phyloP scores from a whole-genome alignment of 768 basidiomycete species.

The Imleria badia region DNA sequence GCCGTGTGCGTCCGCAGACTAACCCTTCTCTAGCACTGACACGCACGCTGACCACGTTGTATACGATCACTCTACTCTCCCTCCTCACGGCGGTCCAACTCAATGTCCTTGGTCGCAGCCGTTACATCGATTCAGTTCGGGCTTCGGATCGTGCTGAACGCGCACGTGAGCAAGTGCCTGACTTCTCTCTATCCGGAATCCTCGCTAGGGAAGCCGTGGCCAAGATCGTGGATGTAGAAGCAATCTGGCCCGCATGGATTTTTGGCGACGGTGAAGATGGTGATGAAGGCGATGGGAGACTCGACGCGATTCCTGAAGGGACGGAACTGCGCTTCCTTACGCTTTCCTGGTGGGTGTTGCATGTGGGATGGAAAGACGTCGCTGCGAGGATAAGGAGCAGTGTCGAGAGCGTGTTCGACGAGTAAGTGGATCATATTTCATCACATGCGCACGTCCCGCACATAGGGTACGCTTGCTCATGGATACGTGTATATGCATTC shows the following conservation, averaged over 20 bases:
- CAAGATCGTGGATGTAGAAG: slow-evolving; percentile 26
- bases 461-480: background rate
- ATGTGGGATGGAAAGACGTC: slow-evolving; percentile 90
- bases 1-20: background rate
- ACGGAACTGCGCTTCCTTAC: slow-evolving; percentile 80
- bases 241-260: slow-evolving; percentile 23
- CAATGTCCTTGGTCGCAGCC: slow-evolving; percentile 75
- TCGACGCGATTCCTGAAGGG: slow-evolving; percentile 53
- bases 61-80: slow-evolving; percentile 81
- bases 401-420: slow-evolving; percentile 82
- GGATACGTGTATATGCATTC: background rate
- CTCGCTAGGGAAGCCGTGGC: slow-evolving; percentile 26
- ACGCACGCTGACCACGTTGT: slow-evolving; percentile 80
- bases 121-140: slow-evolving; percentile 72
- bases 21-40: slow-evolving; percentile 64
- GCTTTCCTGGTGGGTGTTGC: slow-evolving; percentile 89
- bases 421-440: slow-evolving; percentile 47
- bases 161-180: slow-evolving; percentile 41
- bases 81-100: slow-evolving; percentile 89
- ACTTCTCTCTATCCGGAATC: slow-evolving; percentile 24
- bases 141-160: slow-evolving; percentile 61
- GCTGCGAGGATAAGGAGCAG: slow-evolving; percentile 68
- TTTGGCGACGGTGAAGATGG: slow-evolving; percentile 26
- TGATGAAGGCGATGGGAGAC: slow-evolving; percentile 28
- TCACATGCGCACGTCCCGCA: background rate